Conservation (phyloP, 164 flowering plant species). For the Chimonanthus praecox region DNA sequence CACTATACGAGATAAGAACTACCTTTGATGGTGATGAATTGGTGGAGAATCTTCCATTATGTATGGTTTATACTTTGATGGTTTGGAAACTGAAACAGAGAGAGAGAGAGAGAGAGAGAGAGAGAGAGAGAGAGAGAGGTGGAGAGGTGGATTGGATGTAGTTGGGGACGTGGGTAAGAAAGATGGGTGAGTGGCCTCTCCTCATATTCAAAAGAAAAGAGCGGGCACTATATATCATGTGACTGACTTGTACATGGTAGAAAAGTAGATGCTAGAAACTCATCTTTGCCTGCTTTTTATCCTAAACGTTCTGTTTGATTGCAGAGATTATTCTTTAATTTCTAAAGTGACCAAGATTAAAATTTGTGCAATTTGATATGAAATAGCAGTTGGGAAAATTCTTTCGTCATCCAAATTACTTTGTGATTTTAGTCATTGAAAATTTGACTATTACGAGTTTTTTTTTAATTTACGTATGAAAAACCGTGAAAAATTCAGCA, state of each 20-base stretch:
- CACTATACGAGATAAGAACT: not conserved
- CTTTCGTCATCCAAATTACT: too few relatives aligned
- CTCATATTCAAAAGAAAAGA: constrained; percentile 8
- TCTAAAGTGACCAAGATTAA: too few relatives aligned
- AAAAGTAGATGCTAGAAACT: too few relatives aligned
- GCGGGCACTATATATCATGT: constrained; percentile 2
- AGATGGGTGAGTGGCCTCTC: not conserved
- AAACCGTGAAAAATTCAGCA: too few relatives aligned
- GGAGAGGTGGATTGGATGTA: constrained; percentile 1
- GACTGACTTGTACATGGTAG: not conserved
- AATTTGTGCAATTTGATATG: too few relatives aligned
- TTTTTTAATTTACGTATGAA: too few relatives aligned
- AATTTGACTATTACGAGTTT: too few relatives aligned
- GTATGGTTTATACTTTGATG: too few relatives aligned
- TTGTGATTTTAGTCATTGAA: too few relatives aligned
- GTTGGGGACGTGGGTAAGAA: not conserved
- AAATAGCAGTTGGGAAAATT: too few relatives aligned
- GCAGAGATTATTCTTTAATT: not conserved
- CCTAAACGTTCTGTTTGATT: not conserved
- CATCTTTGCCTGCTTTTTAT: not conserved
- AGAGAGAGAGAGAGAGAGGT: not conserved
- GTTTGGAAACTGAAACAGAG: too few relatives aligned
- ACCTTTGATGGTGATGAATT: not conserved
- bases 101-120: too few relatives aligned
- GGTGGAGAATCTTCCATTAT: not conserved